Base-by-base conservation (phyloP, 2,329 filamentous ascomycete species). In the Dothideomycetidae sp. region DNA sequence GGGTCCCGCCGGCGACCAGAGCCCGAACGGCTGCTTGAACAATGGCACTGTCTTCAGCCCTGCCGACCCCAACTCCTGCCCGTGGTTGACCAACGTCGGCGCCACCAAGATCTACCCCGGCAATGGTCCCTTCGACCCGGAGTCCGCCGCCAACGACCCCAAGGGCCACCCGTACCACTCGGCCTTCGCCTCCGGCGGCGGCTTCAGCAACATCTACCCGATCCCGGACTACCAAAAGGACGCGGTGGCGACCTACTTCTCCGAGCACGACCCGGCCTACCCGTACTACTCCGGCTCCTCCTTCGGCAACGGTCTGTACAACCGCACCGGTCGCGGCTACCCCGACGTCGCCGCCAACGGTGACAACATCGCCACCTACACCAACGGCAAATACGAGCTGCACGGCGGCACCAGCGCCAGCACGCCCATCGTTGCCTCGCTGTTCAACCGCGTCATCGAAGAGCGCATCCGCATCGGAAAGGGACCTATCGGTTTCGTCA, bases 181-280 rank as follows among this genome's bases (percentile, higher is more conserved):
- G 30, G 55, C 61, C 39, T 63, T 61, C 14, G 58, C 56, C 2
- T 57, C 54, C 5, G 62, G 63, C 3, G 60, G 62, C 19, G 61
- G 58, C 23, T 56, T 34, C 50, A 53, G 17, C 47, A 58, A 40
- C 18, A 48, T 46, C 57, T 56, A 51, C 54, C 21, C 21, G 7
- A 51, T 29, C 2, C 50, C 34, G 0, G 42, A 45, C n/a, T 65
- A 59, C 39, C 62, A 65, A 42, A 37, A 49, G 1, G 34, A 50
- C 2, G 60, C 58, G 1, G 60, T 66, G 2, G 33, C 23, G 11
- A 41, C 44, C 9, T 66, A 60, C 58, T 53, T 55, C 16, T 33
- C 36, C 9, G 43, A 41, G 10, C 37, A 48, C 42, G 44, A 45
- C 4, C 48, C 50, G 5, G 21, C 21, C 21, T 52, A 55, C 39